Conservation (phyloP, 768 basidiomycete genomes). For the Obba rivulosa region DNA sequence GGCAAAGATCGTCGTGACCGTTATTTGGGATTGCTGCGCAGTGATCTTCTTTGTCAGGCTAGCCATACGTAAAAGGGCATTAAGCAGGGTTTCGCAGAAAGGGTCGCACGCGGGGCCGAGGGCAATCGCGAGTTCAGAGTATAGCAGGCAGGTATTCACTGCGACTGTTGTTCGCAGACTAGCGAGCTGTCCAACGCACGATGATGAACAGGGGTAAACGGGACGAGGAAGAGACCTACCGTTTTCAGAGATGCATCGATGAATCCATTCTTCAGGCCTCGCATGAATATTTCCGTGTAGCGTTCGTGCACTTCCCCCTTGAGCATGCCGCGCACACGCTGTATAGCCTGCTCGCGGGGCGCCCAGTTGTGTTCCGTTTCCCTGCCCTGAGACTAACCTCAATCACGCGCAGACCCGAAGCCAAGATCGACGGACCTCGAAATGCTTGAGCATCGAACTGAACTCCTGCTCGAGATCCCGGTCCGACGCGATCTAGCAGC, state of each 20-base stretch:
- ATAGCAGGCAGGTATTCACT: conserved; percentile 69
- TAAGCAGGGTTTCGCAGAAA: conserved; percentile 70
- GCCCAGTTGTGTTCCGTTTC: conserved; percentile 98
- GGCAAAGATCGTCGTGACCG: conserved; percentile 61
- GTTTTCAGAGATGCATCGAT: conserved; percentile 82
- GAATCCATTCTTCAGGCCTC: conserved; percentile 69
- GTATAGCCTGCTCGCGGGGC: conserved; percentile 69
- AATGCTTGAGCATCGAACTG: conserved; percentile 66
- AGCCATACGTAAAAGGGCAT: conserved; percentile 80
- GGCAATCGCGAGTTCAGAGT: conserved; percentile 63
- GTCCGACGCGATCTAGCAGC: conserved; percentile 68
- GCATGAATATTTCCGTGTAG: conserved; percentile 70
- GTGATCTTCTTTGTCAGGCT: conserved; percentile 90
- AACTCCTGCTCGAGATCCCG: conserved; percentile 87
- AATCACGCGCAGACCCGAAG: background rate
- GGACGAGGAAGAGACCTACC: conserved; percentile 38
- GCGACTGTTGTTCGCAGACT: conserved; percentile 92
- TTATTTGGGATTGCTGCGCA: conserved; percentile 78
- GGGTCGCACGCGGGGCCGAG: conserved; percentile 72
- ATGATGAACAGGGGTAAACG: conserved; percentile 2
- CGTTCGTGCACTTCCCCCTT: conserved; percentile 76
- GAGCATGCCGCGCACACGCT: conserved; percentile 83
- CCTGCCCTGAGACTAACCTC: conserved; percentile 63
- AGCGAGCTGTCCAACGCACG: conserved; percentile 48
- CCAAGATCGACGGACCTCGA: conserved; percentile 51